Conservation (phyloP, 2,329 filamentous ascomycete genomes). For the Shiraia bambusicola region DNA sequence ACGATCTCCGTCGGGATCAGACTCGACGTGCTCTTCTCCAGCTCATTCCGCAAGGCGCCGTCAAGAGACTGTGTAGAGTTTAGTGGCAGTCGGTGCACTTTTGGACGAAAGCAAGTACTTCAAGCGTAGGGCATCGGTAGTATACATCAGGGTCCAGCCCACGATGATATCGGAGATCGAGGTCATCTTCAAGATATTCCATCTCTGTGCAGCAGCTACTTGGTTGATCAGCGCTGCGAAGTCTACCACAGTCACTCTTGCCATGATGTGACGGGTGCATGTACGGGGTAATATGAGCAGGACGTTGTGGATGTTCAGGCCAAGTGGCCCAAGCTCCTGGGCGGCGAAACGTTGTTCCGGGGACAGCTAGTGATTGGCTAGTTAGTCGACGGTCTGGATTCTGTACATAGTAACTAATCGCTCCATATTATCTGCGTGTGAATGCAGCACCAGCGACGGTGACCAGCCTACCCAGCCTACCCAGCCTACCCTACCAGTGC, state of each 20-base stretch:
- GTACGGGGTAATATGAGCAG: background rate
- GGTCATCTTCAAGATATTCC: conserved; percentile 35
- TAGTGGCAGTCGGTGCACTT: conserved; percentile 11
- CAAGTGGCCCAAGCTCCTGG: background rate
- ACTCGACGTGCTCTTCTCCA: conserved; percentile 29
- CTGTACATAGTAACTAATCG: no score
- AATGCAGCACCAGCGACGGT: no score
- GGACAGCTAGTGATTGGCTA: background rate
- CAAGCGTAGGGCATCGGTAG: conserved; percentile 32
- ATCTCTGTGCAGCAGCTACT: conserved; percentile 13
- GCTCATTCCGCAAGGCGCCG: conserved; percentile 32
- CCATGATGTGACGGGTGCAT: conserved; percentile 6
- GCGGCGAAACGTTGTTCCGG: background rate
- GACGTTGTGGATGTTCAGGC: background rate
- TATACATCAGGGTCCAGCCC: conserved; percentile 35
- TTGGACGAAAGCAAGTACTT: conserved; percentile 19
- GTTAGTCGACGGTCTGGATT: no score
- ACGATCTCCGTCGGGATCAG: conserved; percentile 34
- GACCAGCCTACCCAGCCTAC: no score
- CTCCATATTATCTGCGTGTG: no score
- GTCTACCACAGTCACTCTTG: conserved; percentile 1
- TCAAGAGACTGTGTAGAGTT: conserved; percentile 28
- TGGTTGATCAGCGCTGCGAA: background rate
- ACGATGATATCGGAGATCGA: conserved; percentile 35
- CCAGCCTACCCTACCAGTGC: no score